Base-by-base conservation (phyloP, 2,329 filamentous ascomycete genomes). In the Fusarium sp. region DNA sequence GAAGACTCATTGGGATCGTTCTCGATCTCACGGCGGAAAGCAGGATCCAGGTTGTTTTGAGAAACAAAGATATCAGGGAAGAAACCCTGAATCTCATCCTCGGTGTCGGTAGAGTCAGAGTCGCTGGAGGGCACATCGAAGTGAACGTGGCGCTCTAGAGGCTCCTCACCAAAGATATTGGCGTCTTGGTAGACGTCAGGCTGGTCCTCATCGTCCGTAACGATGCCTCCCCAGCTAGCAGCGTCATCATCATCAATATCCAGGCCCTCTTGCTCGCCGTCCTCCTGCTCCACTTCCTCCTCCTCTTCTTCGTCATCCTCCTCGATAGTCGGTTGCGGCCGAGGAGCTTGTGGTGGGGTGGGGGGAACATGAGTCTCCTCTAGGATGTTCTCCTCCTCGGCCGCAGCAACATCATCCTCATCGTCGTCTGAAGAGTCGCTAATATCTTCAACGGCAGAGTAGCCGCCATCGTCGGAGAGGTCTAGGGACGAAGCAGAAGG, bases 61-160 rank as follows among this genome's bases (percentile, higher is more conserved):
- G 92, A 90, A 63, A 95, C 86, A 80, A 95, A 95, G 66, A 95
- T 90, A 78, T 94, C 90, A 3, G 93, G 92, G 69, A 94, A 94
- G 71, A 94, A 88, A 70, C 90, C 88, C 66, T 89, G 87, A 49
- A 86, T 82, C 70, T 90, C 87, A 65, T 90, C 87, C 42, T 91
- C 89, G 8, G 86, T 88, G 56, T 91, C 90, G 59, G 89, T 90
- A 6, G 88, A 89, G 66, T 91, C 88, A 60, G 88, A 92, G 74
- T 93, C 91, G 63, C 91, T 91, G 66, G 88, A 86, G 64, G 90
- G 87, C 44, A 91, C 86, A 59, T 91, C 87, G 76, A 96, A 96
- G 76, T 92, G 93, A 46, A 96, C 93, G 73, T 92, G 92, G 66
- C 92, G 90, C 71, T 87, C 84, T 15, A 81, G 71, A 41, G 78